Evolutionary conservation across 495 filamentous ascomycete genomes (phyloP).

Genomic region (Aspergillus asperescens): DNA sequence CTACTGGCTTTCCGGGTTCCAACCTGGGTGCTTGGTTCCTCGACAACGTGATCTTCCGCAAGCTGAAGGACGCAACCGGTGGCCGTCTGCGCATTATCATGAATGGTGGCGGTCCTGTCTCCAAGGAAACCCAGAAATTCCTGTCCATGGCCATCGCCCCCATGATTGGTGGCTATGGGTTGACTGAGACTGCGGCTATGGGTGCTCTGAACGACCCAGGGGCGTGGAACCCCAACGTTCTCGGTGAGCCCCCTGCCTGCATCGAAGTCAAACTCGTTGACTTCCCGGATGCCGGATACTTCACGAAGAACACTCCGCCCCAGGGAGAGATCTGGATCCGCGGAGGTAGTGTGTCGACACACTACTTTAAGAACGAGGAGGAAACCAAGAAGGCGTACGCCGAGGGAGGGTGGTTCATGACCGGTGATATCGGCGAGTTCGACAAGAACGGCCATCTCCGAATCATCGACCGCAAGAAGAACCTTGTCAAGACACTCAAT

Average conservation of each 20-base stretch:
- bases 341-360: constrained; percentile 63
- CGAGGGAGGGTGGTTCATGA: constrained; percentile 90
- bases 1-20: constrained; percentile 67
- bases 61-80: constrained; percentile 86
- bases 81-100: constrained; percentile 73
- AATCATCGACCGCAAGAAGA: constrained; percentile 98
- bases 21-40: constrained; percentile 56
- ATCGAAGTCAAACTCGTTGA: constrained; percentile 94
- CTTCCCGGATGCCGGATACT: constrained; percentile 90
- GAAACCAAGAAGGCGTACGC: constrained; percentile 73
- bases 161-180: constrained; percentile 90
- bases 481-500: constrained; percentile 89
- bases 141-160: constrained; percentile 82
- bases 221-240: constrained; percentile 78
- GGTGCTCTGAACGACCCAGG: constrained; percentile 83
- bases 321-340: constrained; percentile 95
- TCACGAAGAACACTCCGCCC: constrained; percentile 77
- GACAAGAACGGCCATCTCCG: constrained; percentile 72
- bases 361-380: constrained; percentile 77
- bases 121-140: constrained; percentile 82
- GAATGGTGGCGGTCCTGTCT: constrained; percentile 82
- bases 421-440: constrained; percentile 91
- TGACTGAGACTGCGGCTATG: constrained; percentile 95
- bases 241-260: constrained; percentile 76
- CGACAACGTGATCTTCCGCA: constrained; percentile 79